Conservation (phyloP, 768 basidiomycete genomes). For the Leccinum subgranulosum region DNA sequence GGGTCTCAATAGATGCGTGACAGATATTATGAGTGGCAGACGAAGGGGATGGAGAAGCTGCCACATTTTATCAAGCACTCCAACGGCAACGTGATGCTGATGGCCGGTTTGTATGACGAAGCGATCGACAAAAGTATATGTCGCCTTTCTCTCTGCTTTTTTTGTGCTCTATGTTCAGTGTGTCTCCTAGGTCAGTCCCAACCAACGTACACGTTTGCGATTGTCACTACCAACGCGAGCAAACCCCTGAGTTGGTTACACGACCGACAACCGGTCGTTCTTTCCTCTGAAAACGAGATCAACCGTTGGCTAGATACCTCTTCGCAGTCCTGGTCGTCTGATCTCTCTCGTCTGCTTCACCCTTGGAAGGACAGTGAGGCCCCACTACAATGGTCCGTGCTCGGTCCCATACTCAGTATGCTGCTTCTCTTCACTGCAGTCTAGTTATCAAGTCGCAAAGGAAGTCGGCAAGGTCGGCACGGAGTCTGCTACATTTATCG, state of each 20-base stretch:
- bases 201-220: slow-evolving; percentile 78
- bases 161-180: background rate
- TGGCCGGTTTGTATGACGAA: slow-evolving; percentile 87
- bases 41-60: slow-evolving; percentile 72
- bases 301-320: slow-evolving; percentile 79
- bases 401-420: background rate
- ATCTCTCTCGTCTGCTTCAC: slow-evolving; percentile 56
- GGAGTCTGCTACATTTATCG: slow-evolving; percentile 78
- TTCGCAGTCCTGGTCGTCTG: slow-evolving; percentile 58
- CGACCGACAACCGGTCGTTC: slow-evolving; percentile 83
- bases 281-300: slow-evolving; percentile 59
- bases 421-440: background rate
- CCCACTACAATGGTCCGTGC: slow-evolving; percentile 66
- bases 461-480: slow-evolving; percentile 90
- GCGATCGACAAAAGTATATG: slow-evolving; percentile 60
- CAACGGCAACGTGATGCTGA: slow-evolving; percentile 64
- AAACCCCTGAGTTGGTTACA: slow-evolving; percentile 83
- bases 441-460: slow-evolving; percentile 79
- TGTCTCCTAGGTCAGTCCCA: slow-evolving; percentile 44
- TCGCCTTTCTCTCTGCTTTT: background rate
- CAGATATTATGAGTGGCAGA: slow-evolving; percentile 95
- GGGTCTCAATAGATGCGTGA: background rate
- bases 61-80: slow-evolving; percentile 79
- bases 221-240: slow-evolving; percentile 80
- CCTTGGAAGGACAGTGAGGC: slow-evolving; percentile 50